These are phyloP conservation scores for Meripilus lineatus DNA, from an alignment of 1,284 basidiomycete genomes.

Conservation along the genomic window DNA sequence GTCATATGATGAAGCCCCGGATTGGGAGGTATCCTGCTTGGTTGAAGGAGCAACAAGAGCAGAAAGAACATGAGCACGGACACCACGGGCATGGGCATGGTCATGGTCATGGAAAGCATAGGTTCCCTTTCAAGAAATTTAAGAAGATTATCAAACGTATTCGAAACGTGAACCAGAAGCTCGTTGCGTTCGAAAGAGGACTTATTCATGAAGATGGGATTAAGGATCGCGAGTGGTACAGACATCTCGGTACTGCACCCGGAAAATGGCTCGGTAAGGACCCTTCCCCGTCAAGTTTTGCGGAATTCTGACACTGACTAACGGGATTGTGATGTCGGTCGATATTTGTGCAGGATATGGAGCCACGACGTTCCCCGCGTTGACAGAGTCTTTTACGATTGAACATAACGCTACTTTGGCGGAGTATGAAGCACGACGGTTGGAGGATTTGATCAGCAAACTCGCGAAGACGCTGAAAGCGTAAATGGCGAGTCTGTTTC, in stretches of 20 bases:
- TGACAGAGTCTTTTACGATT: slow-evolving; percentile 76
- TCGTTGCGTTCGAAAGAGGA: slow-evolving; percentile 76
- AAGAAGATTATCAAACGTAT: slow-evolving; percentile 61
- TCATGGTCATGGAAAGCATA: slow-evolving; percentile 8
- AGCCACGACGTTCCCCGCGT: slow-evolving; percentile 79
- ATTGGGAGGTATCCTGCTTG: slow-evolving; percentile 20
- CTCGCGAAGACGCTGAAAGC: slow-evolving; percentile 16
- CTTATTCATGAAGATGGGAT: slow-evolving; percentile 81
- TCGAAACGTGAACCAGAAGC: slow-evolving; percentile 62
- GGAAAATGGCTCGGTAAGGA: slow-evolving; percentile 82
- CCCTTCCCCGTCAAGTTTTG: neutral
- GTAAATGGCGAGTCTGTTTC: neutral
- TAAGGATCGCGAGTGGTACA: slow-evolving; percentile 81
- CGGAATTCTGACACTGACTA: neutral
- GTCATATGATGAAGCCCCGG: slow-evolving; percentile 15
- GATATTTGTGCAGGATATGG: slow-evolving; percentile 61
- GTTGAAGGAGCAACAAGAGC: slow-evolving; percentile 12
- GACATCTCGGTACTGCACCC: slow-evolving; percentile 83
- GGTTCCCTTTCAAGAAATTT: slow-evolving; percentile 26
- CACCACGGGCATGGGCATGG: slow-evolving; percentile 2
- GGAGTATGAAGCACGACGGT: slow-evolving; percentile 58
- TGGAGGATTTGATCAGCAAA: slow-evolving; percentile 48
- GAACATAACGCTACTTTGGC: slow-evolving; percentile 63
- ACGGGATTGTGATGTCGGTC: neutral
- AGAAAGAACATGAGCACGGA: neutral